phyloP scores from a whole-genome alignment of 345 rosid genomes.

The Salix viminalis region DNA sequence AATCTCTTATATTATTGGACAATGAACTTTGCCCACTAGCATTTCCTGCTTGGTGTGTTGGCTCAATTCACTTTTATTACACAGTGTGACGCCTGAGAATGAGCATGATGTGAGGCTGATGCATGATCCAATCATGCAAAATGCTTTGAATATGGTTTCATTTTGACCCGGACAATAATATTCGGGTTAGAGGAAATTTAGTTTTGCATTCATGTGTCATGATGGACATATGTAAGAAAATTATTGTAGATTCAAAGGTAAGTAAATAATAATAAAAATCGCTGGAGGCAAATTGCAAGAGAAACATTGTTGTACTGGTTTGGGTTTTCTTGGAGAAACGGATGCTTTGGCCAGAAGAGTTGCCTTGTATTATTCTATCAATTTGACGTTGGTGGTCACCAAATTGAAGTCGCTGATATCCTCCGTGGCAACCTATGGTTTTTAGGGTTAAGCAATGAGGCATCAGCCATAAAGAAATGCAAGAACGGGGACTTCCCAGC shows the following conservation, averaged over 20 bases:
- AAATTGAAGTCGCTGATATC: neutral
- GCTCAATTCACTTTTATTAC: neutral
- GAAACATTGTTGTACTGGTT: neutral
- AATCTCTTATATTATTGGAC: neutral
- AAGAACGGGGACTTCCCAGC: neutral
- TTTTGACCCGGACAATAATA: neutral
- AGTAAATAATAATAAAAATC: neutral
- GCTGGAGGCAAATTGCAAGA: neutral
- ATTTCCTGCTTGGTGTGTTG: neutral
- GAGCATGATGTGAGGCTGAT: neutral
- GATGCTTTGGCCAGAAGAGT: neutral
- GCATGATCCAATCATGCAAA: neutral
- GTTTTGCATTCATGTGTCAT: no score
- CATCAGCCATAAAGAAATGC: neutral
- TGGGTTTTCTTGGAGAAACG: neutral
- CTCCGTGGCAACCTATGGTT: neutral
- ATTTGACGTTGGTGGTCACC: neutral
- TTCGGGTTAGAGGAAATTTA: neutral
- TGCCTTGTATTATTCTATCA: neutral
- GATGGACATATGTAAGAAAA: neutral
- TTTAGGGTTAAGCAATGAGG: neutral
- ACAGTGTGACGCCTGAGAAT: neutral
- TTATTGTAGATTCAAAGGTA: neutral
- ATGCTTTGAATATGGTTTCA: neutral
- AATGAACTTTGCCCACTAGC: neutral